Evolutionary conservation across 225 moss, liverwort and hornwort genomes (phyloP), one percentile per base, ranked within the genome.

Genomic region (Marchantia polymorpha): DNA sequence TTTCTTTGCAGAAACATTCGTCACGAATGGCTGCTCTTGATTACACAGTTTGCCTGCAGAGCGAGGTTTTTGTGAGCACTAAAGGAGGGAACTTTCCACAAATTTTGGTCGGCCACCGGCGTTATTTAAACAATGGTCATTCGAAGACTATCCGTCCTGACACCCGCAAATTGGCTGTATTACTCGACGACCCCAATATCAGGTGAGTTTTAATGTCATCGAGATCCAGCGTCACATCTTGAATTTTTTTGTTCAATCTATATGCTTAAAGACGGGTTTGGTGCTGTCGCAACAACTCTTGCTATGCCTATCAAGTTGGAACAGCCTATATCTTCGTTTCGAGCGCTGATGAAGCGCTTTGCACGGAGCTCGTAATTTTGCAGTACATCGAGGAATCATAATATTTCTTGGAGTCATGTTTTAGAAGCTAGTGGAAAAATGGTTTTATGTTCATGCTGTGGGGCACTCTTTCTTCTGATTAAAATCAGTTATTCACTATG

Each of bases 41-140:
- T 80, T 99, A 95, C 71, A 91, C 91, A 9, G 95, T 99, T 23
- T 95, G 99, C 80, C 89, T 99, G 2, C 89, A 92, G 81, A 99
- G 95, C 74, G 99, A 99, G 74, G 99, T 99, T 11, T 99, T 99
- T 81, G 92, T 95, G 8, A 99, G 91, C 79, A 93, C 99, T 7
- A 95, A 99, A 71, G 99, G 99, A 61, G 99, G 99, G 27, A 99
- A 99, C 76, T 99, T 99, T 53, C 99, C 99, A 15, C 99, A 99
- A 84, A 90, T 99, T 83, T 81, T 99, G 78, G 94, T 91, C 79
- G 99, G 99, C 16, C 99, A 99, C 77, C 90, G 99, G 70, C 93
- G 99, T 72, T 95, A 89, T 64, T 82, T 99, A 3, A 92, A 99
- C 77, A 93, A 90, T 77, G 99, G 99, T 61, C 95, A 99, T 80